Base-by-base conservation (phyloP, 2,329 filamentous ascomycete genomes). In the Mariannaea sp. region DNA sequence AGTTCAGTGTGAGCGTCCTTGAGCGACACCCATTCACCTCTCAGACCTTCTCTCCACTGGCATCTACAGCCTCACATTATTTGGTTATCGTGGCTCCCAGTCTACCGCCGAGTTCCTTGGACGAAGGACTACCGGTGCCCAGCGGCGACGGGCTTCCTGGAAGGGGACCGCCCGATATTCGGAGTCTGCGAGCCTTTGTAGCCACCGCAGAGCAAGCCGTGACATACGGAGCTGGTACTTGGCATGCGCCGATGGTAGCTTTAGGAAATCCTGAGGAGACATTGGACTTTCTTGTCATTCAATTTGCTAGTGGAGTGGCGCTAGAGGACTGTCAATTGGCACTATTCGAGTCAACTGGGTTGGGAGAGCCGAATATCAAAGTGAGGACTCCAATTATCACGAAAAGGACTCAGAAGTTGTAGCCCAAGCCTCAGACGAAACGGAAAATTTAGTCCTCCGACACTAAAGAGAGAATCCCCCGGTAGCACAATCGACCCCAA, bases 221-320 rank as follows among this genome's bases (percentile, higher is more conserved):
- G 12, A 97, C 92, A 3, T 99, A 97, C 71, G 91, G 83, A 1
- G 86, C 89, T 1, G 94, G 91, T 5, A 97, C 92, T 48, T 99
- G 93, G 84, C 94, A 99, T 77, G 92, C 93, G 56, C 94, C 94
- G 1, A 97, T 99, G 93, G 89, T 92, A 12, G 92, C 90, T 13
- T 73, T 97, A 42, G 92, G 92, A 0, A 58, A 68, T 2, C 50
- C 65, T 2, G 78, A 74, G 2, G 74, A 76, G 20, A 79, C 85
- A 16, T 77, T 97, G 41, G 90, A 94, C 68, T 97, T 97, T 71
- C 83, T 96, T 5, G 93, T 97, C 2, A 83, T 89, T 61, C 93
- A 97, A 75, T 94, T 89, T 75, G 86, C 86, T 27, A 97, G 95
- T 71, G 92, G 89, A 2, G 87, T 94, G 10, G 82, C 75, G 0